Percentiles rank a stretch among this genome's conserved stretches.
phyloP scores from a whole-genome alignment of 2,329 filamentous ascomycete genomes.

The Aspergillus uvarum region DNA sequence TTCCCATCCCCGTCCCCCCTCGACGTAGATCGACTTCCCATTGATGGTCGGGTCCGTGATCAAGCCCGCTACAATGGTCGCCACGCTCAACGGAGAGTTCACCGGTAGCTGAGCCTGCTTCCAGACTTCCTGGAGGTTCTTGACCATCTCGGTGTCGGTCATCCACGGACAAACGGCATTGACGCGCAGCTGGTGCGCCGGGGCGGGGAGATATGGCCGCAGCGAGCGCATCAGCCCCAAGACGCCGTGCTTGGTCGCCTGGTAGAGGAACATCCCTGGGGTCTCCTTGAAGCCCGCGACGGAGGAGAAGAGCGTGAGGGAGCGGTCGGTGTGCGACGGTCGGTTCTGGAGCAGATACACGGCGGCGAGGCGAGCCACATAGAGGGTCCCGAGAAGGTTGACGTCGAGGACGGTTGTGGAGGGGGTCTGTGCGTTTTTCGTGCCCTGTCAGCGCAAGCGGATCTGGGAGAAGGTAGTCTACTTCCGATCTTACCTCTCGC shows the following conservation, averaged over 20 bases:
- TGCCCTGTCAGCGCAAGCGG: neutral
- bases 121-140: constrained; percentile 39
- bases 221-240: constrained; percentile 51
- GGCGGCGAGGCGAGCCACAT: constrained; percentile 51
- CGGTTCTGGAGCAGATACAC: constrained; percentile 50
- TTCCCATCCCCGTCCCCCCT: constrained; percentile 46
- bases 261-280: constrained; percentile 50
- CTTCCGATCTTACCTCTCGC: constrained; percentile 32
- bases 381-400: constrained; percentile 50
- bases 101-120: constrained; percentile 39
- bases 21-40: constrained; percentile 46
- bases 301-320: constrained; percentile 47
- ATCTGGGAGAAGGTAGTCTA: neutral
- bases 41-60: constrained; percentile 36
- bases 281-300: constrained; percentile 52
- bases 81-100: constrained; percentile 44
- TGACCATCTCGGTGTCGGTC: constrained; percentile 36
- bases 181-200: constrained; percentile 43
- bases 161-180: constrained; percentile 50
- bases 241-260: constrained; percentile 52
- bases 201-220: constrained; percentile 34
- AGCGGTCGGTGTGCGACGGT: constrained; percentile 37
- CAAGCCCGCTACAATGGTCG: constrained; percentile 39
- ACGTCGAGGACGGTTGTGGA: constrained; percentile 47
- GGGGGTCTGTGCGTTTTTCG: constrained; percentile 21